Conservation (phyloP, 1,284 basidiomycete species). For the Cystobasidiaceae sp. region DNA sequence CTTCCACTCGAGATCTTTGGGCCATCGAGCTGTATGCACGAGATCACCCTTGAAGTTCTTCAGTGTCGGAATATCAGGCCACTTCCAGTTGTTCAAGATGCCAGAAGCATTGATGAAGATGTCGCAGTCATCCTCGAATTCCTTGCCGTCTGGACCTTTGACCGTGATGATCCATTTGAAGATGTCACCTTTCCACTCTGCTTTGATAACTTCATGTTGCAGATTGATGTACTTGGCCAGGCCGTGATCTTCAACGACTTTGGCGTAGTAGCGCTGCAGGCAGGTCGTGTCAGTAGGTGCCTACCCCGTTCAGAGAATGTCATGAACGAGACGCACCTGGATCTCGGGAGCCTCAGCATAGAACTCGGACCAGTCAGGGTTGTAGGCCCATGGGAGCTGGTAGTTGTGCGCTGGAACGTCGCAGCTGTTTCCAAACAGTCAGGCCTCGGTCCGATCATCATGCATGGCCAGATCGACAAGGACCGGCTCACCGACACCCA, state of each 20-base stretch:
- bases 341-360: slow-evolving; percentile 37
- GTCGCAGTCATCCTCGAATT: slow-evolving; percentile 37
- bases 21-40: slow-evolving; percentile 38
- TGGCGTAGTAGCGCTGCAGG: slow-evolving; percentile 8
- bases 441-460: background rate
- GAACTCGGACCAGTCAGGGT: slow-evolving; percentile 10
- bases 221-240: slow-evolving; percentile 9
- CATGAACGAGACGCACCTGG: slow-evolving; percentile 15
- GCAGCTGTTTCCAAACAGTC: slow-evolving; percentile 5
- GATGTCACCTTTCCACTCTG: slow-evolving; percentile 9
- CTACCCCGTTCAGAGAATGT: too few species aligned
- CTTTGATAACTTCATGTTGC: slow-evolving; percentile 16
- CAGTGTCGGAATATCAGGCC: slow-evolving; percentile 42
- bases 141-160: slow-evolving; percentile 26
- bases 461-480: background rate
- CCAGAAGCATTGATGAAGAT: slow-evolving; percentile 42
- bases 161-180: slow-evolving; percentile 11
- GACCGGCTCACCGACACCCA: slow-evolving; percentile 32
- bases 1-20: slow-evolving; percentile 13
- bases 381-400: slow-evolving; percentile 9
- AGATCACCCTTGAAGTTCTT: slow-evolving; percentile 41
- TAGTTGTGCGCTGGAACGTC: slow-evolving; percentile 42
- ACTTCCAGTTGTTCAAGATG: slow-evolving; percentile 38
- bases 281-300: too few species aligned
- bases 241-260: slow-evolving; percentile 7